A percentile compares a stretch with the other conserved stretches of the same genome.
These are phyloP conservation scores for Pinus albicaulis DNA, from an alignment of 75 land plant genomes.

Conservation along the genomic window DNA sequence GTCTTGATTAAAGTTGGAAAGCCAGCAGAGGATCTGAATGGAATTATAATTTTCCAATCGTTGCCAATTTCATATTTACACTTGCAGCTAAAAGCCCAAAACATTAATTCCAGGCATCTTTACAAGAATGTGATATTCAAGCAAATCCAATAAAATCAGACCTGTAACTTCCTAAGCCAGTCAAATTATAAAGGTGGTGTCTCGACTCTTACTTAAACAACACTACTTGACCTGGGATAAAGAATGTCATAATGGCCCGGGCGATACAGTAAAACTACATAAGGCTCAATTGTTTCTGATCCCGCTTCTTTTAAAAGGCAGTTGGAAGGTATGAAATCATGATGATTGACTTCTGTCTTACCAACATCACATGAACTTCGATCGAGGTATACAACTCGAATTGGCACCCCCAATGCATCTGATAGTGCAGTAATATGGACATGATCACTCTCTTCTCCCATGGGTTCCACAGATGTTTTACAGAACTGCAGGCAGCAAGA, in stretches of 20 bases:
- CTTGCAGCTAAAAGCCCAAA: too few species aligned
- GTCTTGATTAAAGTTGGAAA: too few species aligned
- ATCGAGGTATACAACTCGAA: conserved; percentile 94
- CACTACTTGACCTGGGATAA: conserved; percentile 30
- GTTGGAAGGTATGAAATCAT: conserved; percentile 73
- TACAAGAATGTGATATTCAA: too few species aligned
- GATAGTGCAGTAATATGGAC: conserved; percentile 87
- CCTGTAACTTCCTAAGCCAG: too few species aligned
- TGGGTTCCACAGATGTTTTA: conserved; percentile 91
- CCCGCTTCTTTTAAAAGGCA: conserved; percentile 4
- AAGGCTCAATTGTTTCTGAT: conserved; percentile 31
- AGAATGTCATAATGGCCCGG: conserved; percentile 99
- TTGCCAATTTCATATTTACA: too few species aligned
- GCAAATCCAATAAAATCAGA: too few species aligned
- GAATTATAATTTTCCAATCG: too few species aligned
- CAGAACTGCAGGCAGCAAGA: conserved; percentile 62
- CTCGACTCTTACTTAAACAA: too few species aligned
- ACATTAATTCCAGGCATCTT: too few species aligned
- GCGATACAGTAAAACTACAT: conserved; percentile 76
- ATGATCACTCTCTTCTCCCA: conserved; percentile 99
- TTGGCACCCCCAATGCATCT: conserved; percentile 92
- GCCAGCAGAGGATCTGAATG: too few species aligned
- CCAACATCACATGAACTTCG: conserved; percentile 61
- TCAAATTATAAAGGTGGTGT: too few species aligned
- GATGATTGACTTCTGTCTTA: conserved; percentile 64